Evolutionary conservation across 768 basidiomycete species (phyloP).

Genomic region (Fibroporia radiculosa): DNA sequence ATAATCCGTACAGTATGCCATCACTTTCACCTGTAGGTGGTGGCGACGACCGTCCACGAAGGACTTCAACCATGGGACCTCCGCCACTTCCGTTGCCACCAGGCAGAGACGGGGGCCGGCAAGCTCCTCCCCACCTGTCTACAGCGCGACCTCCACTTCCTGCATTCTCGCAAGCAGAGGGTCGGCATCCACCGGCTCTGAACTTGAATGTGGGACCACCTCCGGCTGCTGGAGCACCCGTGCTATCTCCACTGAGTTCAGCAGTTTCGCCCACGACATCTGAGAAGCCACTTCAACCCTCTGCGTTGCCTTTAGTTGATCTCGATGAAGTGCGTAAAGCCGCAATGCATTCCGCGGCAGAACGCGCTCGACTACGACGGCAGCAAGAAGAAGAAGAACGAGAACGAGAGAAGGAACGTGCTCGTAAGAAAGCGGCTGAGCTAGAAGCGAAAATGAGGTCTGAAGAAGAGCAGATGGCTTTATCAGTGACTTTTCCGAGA

Average conservation of each 20-base stretch:
- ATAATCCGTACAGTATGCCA: conserved; percentile 2
- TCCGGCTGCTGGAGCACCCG: conserved; percentile 1
- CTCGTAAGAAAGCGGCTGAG: conserved; percentile 70
- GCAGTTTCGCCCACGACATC: conserved; percentile 12
- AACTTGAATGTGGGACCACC: conserved; percentile 23
- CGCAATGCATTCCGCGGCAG: conserved; percentile 79
- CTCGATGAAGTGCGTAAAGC: conserved; percentile 65
- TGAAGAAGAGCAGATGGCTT: conserved; percentile 14
- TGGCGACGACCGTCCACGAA: conserved; percentile 6
- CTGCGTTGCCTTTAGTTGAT: conserved; percentile 17
- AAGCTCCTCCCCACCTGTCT: conserved; percentile 52
- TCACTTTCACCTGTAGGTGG: conserved; percentile 13
- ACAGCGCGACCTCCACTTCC: conserved; percentile 25
- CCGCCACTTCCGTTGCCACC: conserved; percentile 34
- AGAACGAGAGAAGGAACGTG: conserved; percentile 73
- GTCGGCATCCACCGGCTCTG: conserved; percentile 11
- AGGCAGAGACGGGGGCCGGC: conserved; percentile 37
- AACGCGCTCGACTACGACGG: conserved; percentile 70
- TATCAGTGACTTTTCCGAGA: conserved; percentile 1
- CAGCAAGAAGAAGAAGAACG: conserved; percentile 81
- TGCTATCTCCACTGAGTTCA: conserved; percentile 11
- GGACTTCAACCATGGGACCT: conserved; percentile 37
- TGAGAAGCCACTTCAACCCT: conserved; percentile 11
- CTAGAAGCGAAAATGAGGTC: conserved; percentile 60
- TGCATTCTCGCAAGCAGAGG: conserved; percentile 6